Base-by-base conservation (phyloP, 2,329 filamentous ascomycete genomes). In the Penicillium sp. region DNA sequence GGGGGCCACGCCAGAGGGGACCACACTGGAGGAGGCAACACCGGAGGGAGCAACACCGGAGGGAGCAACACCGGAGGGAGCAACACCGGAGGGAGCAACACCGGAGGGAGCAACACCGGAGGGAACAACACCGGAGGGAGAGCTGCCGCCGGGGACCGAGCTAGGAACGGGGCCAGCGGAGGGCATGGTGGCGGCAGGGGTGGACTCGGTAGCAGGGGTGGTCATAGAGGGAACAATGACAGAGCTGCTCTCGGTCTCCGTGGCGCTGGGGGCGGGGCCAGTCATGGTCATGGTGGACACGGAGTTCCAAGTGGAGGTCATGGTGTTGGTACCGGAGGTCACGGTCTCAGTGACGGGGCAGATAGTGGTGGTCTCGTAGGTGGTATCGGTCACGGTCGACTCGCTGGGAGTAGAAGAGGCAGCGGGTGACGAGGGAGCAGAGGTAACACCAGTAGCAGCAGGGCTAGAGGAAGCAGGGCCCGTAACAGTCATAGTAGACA, bases 201-300 rank as follows among this genome's bases (percentile, higher is more conserved):
- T 16, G 16, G 35, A 38, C 35, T 22, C 35, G 8, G 35, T 13
- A 38, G 35, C 35, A 20, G 35, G 9, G 10, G 8, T 14, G 3
- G 35, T 20, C 35, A 38, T 38, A 11, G 18, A 20, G 8, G 35
- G 35, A 13, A 38, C 16, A 38, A 38, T 9, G 27, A 66, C 65
- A 56, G 76, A 76, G 28, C 61, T 66, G 39, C 78, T 72, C 45
- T 74, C 71, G 1, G 76, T 76, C 13, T 79, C 74, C 20, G 74
- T 76, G 54, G 35, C 35, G 4, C 35, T 20, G 8, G 35, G 35
- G 18, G 18, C 35, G 20, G 16, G 35, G 35, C 35, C 35, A 20
- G 35, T 38, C 6, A 38, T 18, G 35, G 35, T 22, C 18, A 57
- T 56, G 48, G 58, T 55, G 35, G 58, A 53, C 10, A 55, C 43